Percentiles rank a stretch among this genome's conserved stretches.
Evolutionary conservation across 2,329 filamentous ascomycete species (phyloP).

Genomic region (Aureobasidium sp.): DNA sequence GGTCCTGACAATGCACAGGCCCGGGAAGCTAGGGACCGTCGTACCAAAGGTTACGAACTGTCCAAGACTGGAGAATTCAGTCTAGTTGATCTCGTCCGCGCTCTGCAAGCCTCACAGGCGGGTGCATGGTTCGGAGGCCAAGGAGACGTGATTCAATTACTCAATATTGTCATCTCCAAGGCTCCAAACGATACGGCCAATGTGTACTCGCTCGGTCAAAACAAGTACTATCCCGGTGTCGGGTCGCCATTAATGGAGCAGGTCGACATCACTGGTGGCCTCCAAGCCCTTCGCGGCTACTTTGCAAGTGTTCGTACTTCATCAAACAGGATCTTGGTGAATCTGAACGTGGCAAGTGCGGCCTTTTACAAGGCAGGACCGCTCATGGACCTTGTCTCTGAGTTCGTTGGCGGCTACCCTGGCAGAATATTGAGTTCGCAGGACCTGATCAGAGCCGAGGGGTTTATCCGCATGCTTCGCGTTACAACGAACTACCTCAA

Average conservation of each 20-base stretch:
- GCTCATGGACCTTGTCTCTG: conserved; percentile 29
- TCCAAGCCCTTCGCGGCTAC: conserved; percentile 55
- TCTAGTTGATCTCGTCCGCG: conserved; percentile 39
- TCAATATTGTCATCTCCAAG: conserved; percentile 53
- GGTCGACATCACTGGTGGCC: conserved; percentile 41
- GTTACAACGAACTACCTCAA: conserved; percentile 36
- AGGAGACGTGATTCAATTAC: conserved; percentile 47
- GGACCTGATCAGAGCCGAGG: conserved; percentile 21
- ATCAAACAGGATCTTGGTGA: conserved; percentile 52
- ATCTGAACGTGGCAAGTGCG: conserved; percentile 55
- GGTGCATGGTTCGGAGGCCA: conserved; percentile 37
- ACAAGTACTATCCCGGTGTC: conserved; percentile 45
- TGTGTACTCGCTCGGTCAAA: conserved; percentile 45
- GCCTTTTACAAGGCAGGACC: conserved; percentile 47
- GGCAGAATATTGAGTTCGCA: background rate
- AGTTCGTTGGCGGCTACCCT: conserved; percentile 23
- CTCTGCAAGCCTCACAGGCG: conserved; percentile 32
- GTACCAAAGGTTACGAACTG: conserved; percentile 32
- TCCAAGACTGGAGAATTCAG: conserved; percentile 30
- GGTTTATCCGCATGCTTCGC: conserved; percentile 36
- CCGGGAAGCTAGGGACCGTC: conserved; percentile 23
- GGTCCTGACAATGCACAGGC: conserved; percentile 21
- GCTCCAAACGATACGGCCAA: conserved; percentile 35
- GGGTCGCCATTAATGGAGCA: conserved; percentile 28
- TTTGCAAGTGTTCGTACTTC: conserved; percentile 55